A percentile compares a stretch with the other conserved stretches of the same genome.
Conservation (phyloP, 495 filamentous ascomycete genomes). For the Annulohypoxylon stygium region DNA sequence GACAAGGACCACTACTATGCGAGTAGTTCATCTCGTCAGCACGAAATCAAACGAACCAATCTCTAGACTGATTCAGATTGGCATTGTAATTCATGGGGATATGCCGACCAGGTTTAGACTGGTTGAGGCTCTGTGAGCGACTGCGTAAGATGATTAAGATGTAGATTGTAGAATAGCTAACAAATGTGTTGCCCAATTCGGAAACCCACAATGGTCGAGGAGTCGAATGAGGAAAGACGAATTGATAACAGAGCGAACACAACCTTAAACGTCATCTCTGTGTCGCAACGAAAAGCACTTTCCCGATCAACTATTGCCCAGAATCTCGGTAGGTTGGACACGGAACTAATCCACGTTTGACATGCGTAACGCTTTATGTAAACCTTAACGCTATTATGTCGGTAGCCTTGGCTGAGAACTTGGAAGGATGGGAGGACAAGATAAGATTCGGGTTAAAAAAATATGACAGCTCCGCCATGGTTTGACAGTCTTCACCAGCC, state of each 20-base stretch:
- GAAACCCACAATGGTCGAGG: slow-evolving; percentile 1
- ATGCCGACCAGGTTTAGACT: not conserved
- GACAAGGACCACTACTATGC: not conserved
- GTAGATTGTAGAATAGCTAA: not conserved
- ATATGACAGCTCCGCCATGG: not conserved
- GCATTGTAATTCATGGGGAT: not conserved
- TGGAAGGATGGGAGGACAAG: not conserved
- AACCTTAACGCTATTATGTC: slow-evolving; percentile 1
- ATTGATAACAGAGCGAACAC: not conserved
- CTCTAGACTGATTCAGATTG: slow-evolving; percentile 10
- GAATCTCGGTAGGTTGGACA: slow-evolving; percentile 13
- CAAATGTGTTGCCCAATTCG: slow-evolving; percentile 11
- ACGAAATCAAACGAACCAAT: slow-evolving; percentile 13
- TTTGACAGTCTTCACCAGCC: not conserved
- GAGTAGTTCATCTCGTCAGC: slow-evolving; percentile 2
- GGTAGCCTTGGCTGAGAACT: not conserved
- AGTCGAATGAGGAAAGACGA: not conserved
- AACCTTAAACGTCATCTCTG: slow-evolving; percentile 1
- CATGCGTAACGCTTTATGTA: slow-evolving; percentile 4
- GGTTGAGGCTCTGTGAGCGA: slow-evolving; percentile 27
- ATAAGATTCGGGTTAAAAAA: slow-evolving; percentile 3
- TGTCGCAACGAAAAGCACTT: slow-evolving; percentile 6
- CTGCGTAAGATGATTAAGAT: slow-evolving; percentile 7
- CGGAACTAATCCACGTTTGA: slow-evolving; percentile 7
- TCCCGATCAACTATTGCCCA: not conserved